Percentiles rank a stretch among this genome's conserved stretches.
Conservation (phyloP, 179 eudicot genomes). For the Pouteria campechiana region DNA sequence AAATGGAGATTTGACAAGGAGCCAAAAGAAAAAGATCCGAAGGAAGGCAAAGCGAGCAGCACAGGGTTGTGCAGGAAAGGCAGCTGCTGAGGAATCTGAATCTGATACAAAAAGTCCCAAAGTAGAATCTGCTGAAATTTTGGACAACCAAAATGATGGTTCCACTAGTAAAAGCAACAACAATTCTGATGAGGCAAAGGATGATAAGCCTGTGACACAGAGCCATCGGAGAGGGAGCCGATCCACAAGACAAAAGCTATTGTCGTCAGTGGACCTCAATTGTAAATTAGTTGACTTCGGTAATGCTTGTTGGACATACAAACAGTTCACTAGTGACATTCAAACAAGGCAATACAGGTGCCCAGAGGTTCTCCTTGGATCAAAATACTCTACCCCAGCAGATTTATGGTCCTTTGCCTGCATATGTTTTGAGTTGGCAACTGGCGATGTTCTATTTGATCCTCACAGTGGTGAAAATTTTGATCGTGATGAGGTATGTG, state of each 20-base stretch:
- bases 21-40: slow-evolving; percentile 73
- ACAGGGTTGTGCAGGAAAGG: slow-evolving; percentile 45
- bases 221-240: slow-evolving; percentile 59
- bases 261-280: slow-evolving; percentile 58
- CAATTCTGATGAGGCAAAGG: slow-evolving; percentile 12
- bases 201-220: slow-evolving; percentile 19
- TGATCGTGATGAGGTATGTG: slow-evolving; percentile 82
- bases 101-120: slow-evolving; percentile 30
- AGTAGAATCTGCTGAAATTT: slow-evolving; percentile 25
- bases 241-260: slow-evolving; percentile 51
- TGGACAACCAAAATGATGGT: slow-evolving; percentile 21
- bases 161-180: slow-evolving; percentile 5
- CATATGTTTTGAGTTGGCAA: slow-evolving; percentile 96
- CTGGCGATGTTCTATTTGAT: slow-evolving; percentile 95
- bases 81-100: slow-evolving; percentile 36
- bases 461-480: slow-evolving; percentile 90
- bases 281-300: slow-evolving; percentile 96
- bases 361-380: slow-evolving; percentile 88
- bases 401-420: slow-evolving; percentile 97
- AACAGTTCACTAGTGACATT: slow-evolving; percentile 81
- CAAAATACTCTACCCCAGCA: slow-evolving; percentile 79
- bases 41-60: slow-evolving; percentile 75
- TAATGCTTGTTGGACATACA: slow-evolving; percentile 94
- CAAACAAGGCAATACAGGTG: slow-evolving; percentile 94
- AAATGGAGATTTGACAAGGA: slow-evolving; percentile 63